Evolutionary conservation across 805 yeast species (phyloP).

Genomic region (Lipomyces yamadae): DNA sequence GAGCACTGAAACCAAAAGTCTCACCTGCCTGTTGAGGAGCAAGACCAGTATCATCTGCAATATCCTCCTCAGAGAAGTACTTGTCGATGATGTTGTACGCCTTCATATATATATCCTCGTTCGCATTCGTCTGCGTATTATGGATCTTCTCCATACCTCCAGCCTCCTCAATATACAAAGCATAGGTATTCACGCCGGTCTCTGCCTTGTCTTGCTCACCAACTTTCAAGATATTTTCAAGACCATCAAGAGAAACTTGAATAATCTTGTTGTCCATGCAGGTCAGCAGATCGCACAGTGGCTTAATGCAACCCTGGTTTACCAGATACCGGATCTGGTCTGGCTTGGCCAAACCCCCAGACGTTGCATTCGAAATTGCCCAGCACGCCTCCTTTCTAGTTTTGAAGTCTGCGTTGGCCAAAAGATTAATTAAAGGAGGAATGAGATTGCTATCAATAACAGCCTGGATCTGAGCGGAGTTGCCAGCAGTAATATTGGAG

Average conservation of each 20-base stretch:
- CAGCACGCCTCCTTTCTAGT: constrained; percentile 99
- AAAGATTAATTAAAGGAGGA: constrained; percentile 82
- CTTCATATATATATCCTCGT: constrained; percentile 89
- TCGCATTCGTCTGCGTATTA: constrained; percentile 88
- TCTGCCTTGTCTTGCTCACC: constrained; percentile 92
- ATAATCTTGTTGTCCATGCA: constrained; percentile 90
- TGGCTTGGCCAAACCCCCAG: constrained; percentile 91
- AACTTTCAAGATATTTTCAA: constrained; percentile 89
- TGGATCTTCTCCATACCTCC: constrained; percentile 97
- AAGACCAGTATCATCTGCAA: constrained; percentile 59
- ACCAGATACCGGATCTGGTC: constrained; percentile 94
- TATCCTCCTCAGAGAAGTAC: constrained; percentile 85
- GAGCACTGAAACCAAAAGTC: constrained; percentile 83
- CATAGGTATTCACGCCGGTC: constrained; percentile 79
- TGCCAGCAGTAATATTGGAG: constrained; percentile 97
- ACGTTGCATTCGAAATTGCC: constrained; percentile 97
- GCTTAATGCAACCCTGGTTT: constrained; percentile 94
- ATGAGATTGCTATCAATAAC: constrained; percentile 93
- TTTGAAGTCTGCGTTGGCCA: constrained; percentile 86
- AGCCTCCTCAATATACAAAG: constrained; percentile 92
- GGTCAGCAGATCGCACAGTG: constrained; percentile 87
- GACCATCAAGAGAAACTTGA: constrained; percentile 93
- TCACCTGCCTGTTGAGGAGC: constrained; percentile 82
- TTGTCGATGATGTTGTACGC: constrained; percentile 89
- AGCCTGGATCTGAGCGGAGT: constrained; percentile 92